Conservation (phyloP, 73 alveolate genomes). For the Paramecium sexaurelia region DNA sequence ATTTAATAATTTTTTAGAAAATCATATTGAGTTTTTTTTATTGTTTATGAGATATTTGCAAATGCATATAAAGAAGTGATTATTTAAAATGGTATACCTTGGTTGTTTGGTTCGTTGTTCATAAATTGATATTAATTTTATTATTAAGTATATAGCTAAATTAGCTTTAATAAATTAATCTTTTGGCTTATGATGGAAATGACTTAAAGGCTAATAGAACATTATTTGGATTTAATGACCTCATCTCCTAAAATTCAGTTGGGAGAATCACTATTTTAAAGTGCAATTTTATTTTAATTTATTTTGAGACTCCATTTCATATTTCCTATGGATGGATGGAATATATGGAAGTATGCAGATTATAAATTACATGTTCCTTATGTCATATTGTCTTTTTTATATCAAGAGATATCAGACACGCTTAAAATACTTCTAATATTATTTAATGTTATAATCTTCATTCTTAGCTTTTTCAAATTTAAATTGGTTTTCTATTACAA, state of each 20-base stretch:
- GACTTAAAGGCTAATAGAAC: background rate
- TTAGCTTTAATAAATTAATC: conserved; percentile 8
- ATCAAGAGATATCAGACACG: background rate
- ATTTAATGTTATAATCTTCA: background rate
- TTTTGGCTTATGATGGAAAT: conserved; percentile 9
- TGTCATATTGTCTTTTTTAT: conserved; percentile 11
- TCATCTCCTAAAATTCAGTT: conserved; percentile 28
- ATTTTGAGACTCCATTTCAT: conserved; percentile 10
- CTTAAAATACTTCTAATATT: background rate
- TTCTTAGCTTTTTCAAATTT: conserved; percentile 12
- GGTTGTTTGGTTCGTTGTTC: background rate
- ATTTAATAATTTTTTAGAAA: too few species aligned
- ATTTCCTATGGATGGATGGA: background rate
- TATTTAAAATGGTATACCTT: background rate
- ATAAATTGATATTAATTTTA: background rate
- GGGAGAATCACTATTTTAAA: background rate
- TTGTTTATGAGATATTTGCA: too few species aligned
- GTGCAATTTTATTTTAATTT: background rate
- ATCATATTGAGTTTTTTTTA: background rate
- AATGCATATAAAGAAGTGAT: too few species aligned
- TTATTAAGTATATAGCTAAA: background rate
- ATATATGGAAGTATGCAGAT: background rate
- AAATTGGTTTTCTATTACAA: background rate
- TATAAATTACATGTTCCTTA: conserved; percentile 12
- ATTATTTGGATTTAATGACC: conserved; percentile 3